These are phyloP conservation scores for Vaccinium corymbosum DNA, from an alignment of 148 eudicot species.

Conservation along the genomic window DNA sequence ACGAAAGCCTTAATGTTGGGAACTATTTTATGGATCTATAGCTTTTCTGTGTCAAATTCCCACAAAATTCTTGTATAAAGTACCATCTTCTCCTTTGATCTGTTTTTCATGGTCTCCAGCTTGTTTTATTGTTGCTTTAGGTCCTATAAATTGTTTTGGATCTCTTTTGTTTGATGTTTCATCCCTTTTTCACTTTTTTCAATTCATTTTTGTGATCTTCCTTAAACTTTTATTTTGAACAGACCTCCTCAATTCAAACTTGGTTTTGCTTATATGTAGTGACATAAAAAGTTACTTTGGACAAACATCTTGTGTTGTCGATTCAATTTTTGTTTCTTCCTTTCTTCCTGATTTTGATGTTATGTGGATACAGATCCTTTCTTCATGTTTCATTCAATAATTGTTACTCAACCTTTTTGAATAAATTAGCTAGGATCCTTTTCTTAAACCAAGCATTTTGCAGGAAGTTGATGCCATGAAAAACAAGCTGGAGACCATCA, in stretches of 20 bases:
- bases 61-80: too few species aligned
- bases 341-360: not conserved
- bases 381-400: not conserved
- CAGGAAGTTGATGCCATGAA: slow-evolving; percentile 38
- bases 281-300: not conserved
- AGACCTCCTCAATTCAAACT: too few species aligned
- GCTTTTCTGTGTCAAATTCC: not conserved
- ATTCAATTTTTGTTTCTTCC: not conserved
- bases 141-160: not conserved
- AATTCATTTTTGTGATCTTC: too few species aligned
- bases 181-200: not conserved
- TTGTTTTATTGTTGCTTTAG: not conserved
- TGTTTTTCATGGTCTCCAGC: not conserved
- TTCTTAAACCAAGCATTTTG: slow-evolving; percentile 3
- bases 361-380: not conserved
- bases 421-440: not conserved
- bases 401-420: not conserved
- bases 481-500: slow-evolving; percentile 34
- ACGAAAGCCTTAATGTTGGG: not conserved
- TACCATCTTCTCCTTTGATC: not conserved
- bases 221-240: too few species aligned
- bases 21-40: not conserved
- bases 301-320: not conserved
- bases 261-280: not conserved
- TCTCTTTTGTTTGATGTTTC: not conserved